phyloP scores from a whole-genome alignment of 805 yeast species.

The Lachancea meyersii region DNA sequence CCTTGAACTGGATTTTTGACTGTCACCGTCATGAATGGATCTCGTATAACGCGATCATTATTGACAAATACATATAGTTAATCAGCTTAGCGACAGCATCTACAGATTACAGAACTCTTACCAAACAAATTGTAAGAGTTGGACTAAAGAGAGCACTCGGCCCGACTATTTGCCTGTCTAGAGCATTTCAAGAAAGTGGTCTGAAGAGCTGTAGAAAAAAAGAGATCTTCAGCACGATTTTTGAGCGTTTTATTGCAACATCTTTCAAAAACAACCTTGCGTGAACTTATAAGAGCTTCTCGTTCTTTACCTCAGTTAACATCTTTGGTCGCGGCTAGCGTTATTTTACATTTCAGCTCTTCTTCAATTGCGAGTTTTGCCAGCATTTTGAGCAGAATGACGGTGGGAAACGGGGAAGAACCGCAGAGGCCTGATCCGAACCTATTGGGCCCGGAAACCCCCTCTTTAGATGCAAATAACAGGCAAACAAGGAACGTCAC shows the following conservation, averaged over 20 bases:
- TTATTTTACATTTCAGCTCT: not conserved
- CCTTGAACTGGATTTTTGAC: no score
- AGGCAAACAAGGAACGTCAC: slow-evolving; percentile 24
- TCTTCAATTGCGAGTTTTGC: not conserved
- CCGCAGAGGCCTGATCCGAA: slow-evolving; percentile 2
- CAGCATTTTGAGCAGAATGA: not conserved
- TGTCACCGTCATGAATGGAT: not conserved
- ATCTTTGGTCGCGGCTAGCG: not conserved
- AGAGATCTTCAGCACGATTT: not conserved
- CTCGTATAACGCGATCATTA: not conserved
- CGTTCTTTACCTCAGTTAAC: not conserved
- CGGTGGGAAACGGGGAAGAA: not conserved
- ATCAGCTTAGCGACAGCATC: no score
- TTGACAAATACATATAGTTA: not conserved
- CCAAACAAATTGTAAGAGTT: no score
- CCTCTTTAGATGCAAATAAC: not conserved
- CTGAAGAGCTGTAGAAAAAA: not conserved
- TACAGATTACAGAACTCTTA: no score
- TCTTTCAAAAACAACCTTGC: not conserved
- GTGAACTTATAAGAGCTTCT: not conserved
- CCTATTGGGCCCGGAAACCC: not conserved
- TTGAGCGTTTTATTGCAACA: not conserved
- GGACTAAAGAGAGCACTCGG: no score
- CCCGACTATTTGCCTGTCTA: not conserved
- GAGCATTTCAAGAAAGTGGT: not conserved